Evolutionary conservation across 257 asterid genomes (phyloP).

Genomic region (Datura wrightii): DNA sequence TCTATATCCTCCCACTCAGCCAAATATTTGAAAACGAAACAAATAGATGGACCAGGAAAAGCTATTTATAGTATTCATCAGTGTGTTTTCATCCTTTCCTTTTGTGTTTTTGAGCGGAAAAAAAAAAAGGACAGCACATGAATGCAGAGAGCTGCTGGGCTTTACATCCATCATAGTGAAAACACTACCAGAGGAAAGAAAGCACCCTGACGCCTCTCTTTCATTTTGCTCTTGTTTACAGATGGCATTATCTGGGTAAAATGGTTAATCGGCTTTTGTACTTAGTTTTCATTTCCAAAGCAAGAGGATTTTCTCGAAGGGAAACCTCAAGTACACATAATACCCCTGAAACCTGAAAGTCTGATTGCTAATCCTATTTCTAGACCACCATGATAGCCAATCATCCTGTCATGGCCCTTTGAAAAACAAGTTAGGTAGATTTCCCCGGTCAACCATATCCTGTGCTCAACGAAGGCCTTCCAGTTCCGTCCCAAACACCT

Average conservation of each 20-base stretch:
- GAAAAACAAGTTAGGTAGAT: conserved; percentile 6
- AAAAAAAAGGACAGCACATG: no score
- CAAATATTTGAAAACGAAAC: neutral
- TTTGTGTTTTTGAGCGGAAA: neutral
- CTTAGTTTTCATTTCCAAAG: neutral
- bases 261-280: neutral
- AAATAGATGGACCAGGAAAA: neutral
- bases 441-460: neutral
- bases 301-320: no score
- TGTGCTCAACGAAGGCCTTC: neutral
- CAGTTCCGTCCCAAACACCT: neutral
- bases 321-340: no score
- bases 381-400: conserved; percentile 7
- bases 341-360: neutral
- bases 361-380: neutral
- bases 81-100: neutral
- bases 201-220: no score
- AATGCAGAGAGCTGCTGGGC: no score
- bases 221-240: no score
- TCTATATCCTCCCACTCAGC: neutral
- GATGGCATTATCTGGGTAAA: no score
- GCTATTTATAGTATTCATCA: neutral
- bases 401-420: neutral
- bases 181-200: no score
- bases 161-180: no score